Evolutionary conservation across 2,329 filamentous ascomycete genomes (phyloP).

Genomic region (Xylariaceae sp.): DNA sequence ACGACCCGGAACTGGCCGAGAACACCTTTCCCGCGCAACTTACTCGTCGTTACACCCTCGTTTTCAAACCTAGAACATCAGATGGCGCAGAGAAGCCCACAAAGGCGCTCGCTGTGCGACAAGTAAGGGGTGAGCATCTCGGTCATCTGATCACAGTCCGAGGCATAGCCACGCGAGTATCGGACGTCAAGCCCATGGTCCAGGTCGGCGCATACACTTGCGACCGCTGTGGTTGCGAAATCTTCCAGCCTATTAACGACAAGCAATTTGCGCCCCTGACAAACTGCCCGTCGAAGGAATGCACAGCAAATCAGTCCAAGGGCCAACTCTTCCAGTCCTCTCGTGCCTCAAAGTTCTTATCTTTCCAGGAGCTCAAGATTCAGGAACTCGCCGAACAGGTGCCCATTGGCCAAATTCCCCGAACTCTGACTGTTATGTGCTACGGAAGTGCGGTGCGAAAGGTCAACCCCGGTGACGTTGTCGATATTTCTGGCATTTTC

Average conservation of each 20-base stretch:
- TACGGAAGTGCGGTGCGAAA: slow-evolving; percentile 80
- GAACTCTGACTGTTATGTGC: slow-evolving; percentile 83
- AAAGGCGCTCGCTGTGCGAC: slow-evolving; percentile 77
- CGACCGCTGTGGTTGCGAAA: slow-evolving; percentile 91
- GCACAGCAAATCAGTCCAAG: slow-evolving; percentile 82
- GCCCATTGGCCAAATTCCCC: slow-evolving; percentile 93
- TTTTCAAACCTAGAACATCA: slow-evolving; percentile 86
- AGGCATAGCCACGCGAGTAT: slow-evolving; percentile 90
- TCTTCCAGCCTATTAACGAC: slow-evolving; percentile 90
- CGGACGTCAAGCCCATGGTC: slow-evolving; percentile 96
- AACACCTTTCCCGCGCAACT: slow-evolving; percentile 87
- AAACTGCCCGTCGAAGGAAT: slow-evolving; percentile 85
- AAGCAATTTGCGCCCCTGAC: slow-evolving; percentile 86
- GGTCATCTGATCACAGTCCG: slow-evolving; percentile 90
- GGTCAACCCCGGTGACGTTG: slow-evolving; percentile 88
- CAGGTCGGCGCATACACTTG: slow-evolving; percentile 97
- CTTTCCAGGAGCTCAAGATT: slow-evolving; percentile 97
- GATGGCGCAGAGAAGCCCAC: slow-evolving; percentile 53
- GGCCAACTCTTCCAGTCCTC: slow-evolving; percentile 91
- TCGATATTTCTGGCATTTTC: slow-evolving; percentile 93
- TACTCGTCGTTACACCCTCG: slow-evolving; percentile 87
- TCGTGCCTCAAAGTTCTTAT: slow-evolving; percentile 92
- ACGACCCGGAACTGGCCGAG: slow-evolving; percentile 60
- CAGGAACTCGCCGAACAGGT: slow-evolving; percentile 99
- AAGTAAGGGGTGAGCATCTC: slow-evolving; percentile 88